Percentiles rank a stretch among this genome's conserved stretches.
phyloP scores from a whole-genome alignment of 2,329 filamentous ascomycete genomes.

The Paraphaeosphaeria sporulosa region DNA sequence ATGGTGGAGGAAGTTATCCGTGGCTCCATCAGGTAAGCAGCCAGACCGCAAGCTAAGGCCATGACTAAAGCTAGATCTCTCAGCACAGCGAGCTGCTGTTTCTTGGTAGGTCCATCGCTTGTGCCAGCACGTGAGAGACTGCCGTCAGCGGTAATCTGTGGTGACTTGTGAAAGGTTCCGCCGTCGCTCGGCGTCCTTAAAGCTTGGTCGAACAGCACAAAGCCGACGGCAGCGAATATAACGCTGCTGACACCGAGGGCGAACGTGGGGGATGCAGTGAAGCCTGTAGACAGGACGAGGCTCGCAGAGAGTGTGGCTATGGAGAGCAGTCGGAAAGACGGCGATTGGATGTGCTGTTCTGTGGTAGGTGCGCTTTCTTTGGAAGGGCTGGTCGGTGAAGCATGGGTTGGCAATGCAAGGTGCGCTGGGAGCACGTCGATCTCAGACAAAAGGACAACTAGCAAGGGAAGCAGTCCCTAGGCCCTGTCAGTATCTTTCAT shows the following conservation, averaged over 20 bases:
- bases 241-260: slow-evolving; percentile 54
- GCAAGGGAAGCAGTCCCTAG: slow-evolving; percentile 46
- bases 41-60: slow-evolving; percentile 35
- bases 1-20: slow-evolving; percentile 32
- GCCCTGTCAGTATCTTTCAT: slow-evolving; percentile 6
- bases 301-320: slow-evolving; percentile 47
- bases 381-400: slow-evolving; percentile 29
- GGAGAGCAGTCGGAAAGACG: slow-evolving; percentile 40
- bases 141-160: slow-evolving; percentile 47
- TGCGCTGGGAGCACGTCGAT: slow-evolving; percentile 35
- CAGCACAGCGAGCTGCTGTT: slow-evolving; percentile 35
- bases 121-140: slow-evolving; percentile 36
- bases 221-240: slow-evolving; percentile 49
- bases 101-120: slow-evolving; percentile 30
- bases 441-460: slow-evolving; percentile 41
- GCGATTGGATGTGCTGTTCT: slow-evolving; percentile 25
- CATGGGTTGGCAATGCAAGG: slow-evolving; percentile 32
- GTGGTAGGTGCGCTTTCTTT: slow-evolving; percentile 22
- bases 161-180: slow-evolving; percentile 32
- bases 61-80: slow-evolving; percentile 41
- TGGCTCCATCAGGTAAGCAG: slow-evolving; percentile 39
- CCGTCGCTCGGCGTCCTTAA: slow-evolving; percentile 35
- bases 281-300: slow-evolving; percentile 43
- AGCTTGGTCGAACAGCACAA: slow-evolving; percentile 52
- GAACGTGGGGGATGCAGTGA: slow-evolving; percentile 43